Evolutionary conservation across 345 rosid species (phyloP).

Genomic region (Salix viminalis): DNA sequence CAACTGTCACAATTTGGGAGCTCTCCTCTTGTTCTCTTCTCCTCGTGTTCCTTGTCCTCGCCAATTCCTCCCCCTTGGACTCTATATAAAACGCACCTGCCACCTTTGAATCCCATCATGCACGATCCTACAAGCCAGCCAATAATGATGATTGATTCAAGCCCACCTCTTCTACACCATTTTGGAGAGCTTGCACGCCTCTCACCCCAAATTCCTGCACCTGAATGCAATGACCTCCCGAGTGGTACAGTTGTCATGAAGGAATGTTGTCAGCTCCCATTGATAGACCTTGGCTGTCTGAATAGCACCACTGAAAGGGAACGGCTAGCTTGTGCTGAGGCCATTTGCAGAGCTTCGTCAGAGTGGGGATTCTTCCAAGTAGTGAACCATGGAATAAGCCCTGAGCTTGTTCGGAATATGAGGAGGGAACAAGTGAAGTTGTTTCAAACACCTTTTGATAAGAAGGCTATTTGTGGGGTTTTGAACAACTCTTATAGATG

Average conservation of each 20-base stretch:
- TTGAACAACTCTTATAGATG: conserved; percentile 58
- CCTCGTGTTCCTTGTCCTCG: conserved; percentile 15
- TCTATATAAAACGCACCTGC: not conserved
- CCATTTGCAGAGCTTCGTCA: conserved; percentile 45
- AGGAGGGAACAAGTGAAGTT: conserved; percentile 43
- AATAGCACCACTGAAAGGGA: conserved; percentile 22
- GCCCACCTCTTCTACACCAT: conserved; percentile 40
- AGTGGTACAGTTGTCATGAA: not conserved
- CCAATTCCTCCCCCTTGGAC: not conserved
- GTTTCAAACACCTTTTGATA: conserved; percentile 43
- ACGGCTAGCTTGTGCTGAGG: conserved; percentile 26
- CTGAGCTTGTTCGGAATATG: conserved; percentile 39
- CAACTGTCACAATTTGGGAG: conserved; percentile 38
- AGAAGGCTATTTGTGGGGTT: conserved; percentile 37
- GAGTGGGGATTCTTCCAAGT: conserved; percentile 79
- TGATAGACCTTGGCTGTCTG: conserved; percentile 44
- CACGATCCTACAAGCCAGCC: not conserved
- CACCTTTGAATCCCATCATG: not conserved
- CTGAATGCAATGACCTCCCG: not conserved
- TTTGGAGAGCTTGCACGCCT: conserved; percentile 22
- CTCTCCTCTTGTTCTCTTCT: conserved; percentile 21
- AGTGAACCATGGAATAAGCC: conserved; percentile 54
- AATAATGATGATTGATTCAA: conserved; percentile 16
- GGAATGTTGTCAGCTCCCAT: conserved; percentile 48
- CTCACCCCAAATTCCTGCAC: not conserved